Evolutionary conservation across 495 filamentous ascomycete species (phyloP), one percentile per base, ranked within the genome.

Genomic region (Trichodelitschia bisporula): DNA sequence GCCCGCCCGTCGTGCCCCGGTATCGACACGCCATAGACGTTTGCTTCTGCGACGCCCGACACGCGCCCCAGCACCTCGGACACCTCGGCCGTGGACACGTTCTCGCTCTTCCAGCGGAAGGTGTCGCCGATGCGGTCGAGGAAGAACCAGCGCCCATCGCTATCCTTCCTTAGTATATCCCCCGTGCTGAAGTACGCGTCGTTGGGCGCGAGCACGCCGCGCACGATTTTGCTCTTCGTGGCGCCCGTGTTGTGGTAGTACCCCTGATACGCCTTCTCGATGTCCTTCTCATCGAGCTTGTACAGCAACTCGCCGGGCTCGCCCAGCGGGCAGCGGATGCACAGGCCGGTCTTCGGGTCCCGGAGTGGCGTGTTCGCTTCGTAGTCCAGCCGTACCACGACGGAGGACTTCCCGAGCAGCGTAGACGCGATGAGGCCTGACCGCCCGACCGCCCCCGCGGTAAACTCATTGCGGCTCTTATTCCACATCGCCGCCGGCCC

Each of bases 181-280:
- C 84, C 84, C 0, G 74, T 73, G 0, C 83, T 67, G 59, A 84
- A 91, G 48, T 65, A 93, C 0, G 72, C 71, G 39, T 95, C 84
- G 13, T 77, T 82, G 43, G 78, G 78, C 29, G 46, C 54, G 35
- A 84, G 59, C 2, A 91, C 82, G 36, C 84, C 56, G 0, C 69
- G 60, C 33, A 91, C 50, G 32, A 93, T 64, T 56, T 92, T 92
- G 30, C 62, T 61, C 10, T 72, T 56, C 0, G 77, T 82, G 0
- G 83, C 77, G 24, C 62, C 56, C 5, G 49, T 40, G 48, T 93
- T 89, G 39, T 67, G 64, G 46, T 70, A 89, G 43, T 95, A 95
- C 0, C 84, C 84, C 45, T 86, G 79, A 50, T 84, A 93, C 4
- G 58, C 65, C 9, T 51, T 51, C 14, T 51, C 44, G 15, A 77